Conservation (phyloP, 2,329 filamentous ascomycete species). For the Ophiostoma sp. region DNA sequence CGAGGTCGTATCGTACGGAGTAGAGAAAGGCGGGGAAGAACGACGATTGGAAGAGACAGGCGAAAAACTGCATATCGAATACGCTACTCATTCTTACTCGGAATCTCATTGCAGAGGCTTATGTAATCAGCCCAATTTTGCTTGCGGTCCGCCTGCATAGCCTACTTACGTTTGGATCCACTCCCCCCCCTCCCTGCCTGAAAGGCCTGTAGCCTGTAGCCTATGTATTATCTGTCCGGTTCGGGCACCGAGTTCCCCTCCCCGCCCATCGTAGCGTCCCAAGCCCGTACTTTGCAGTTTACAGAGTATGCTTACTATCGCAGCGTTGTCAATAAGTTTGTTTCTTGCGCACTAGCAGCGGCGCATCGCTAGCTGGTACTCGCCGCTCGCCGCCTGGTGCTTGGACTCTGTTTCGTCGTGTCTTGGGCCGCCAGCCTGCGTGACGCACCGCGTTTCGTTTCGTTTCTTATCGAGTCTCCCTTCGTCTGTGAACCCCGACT, state of each 20-base stretch:
- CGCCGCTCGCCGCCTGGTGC: not conserved
- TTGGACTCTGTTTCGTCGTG: conserved; percentile 2
- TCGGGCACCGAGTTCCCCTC: not conserved
- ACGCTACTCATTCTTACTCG: not conserved
- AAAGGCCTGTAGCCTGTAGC: not conserved
- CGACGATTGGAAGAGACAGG: not conserved
- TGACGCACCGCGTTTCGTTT: not conserved
- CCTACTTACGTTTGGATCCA: not conserved
- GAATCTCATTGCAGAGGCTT: not conserved
- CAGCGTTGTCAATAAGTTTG: not conserved
- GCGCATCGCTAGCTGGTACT: not conserved
- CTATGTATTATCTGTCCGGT: not conserved
- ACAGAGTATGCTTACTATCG: not conserved
- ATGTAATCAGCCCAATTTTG: not conserved
- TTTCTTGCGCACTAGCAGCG: not conserved
- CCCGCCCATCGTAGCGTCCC: not conserved
- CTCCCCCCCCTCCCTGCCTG: not conserved
- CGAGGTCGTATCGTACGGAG: no score
- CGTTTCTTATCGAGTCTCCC: not conserved
- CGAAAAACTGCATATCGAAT: not conserved
- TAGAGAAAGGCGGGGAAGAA: conserved; percentile 10
- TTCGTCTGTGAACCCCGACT: not conserved
- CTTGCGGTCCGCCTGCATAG: not conserved
- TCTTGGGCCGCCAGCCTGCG: not conserved
- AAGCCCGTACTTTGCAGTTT: not conserved